Percentiles rank a stretch among this genome's conserved stretches.
Conservation (phyloP, 163 green algal species). For the Scenedesmus sp. region DNA sequence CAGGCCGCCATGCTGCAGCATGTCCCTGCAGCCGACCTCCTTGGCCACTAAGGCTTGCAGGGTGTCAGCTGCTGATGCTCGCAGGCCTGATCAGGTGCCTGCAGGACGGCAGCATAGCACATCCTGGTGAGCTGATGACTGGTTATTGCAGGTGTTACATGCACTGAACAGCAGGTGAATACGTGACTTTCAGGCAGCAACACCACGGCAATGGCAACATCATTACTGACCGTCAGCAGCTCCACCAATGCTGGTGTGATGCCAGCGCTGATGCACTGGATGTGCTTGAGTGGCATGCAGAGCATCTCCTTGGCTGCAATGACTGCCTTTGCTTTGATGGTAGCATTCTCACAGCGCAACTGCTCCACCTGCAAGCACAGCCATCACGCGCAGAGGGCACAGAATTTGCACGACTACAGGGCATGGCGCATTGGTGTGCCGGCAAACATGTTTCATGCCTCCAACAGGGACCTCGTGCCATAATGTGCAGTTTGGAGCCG, state of each 20-base stretch:
- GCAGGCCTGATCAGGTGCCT: slow-evolving; percentile 12
- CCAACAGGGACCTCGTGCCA: too few species aligned
- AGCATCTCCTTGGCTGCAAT: slow-evolving; percentile 65
- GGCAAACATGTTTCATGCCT: too few species aligned
- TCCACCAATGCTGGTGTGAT: slow-evolving; percentile 57
- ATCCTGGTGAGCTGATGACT: neutral
- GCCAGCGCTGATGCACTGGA: slow-evolving; percentile 70
- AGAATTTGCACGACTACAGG: neutral
- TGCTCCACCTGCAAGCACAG: slow-evolving; percentile 28
- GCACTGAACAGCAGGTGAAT: neutral
- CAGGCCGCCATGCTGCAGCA: slow-evolving; percentile 66
- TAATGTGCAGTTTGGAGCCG: too few species aligned
- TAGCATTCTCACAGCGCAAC: slow-evolving; percentile 49
- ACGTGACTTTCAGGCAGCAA: too few species aligned
- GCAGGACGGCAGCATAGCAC: neutral
- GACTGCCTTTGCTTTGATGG: slow-evolving; percentile 64
- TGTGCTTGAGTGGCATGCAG: slow-evolving; percentile 42
- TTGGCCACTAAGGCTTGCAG: slow-evolving; percentile 51
- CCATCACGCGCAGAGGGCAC: too few species aligned
- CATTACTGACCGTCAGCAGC: slow-evolving; percentile 53
- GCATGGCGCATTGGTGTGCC: too few species aligned
- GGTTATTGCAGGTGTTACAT: neutral
- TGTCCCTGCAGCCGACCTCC: slow-evolving; percentile 64
- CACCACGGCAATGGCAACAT: neutral
- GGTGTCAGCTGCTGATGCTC: slow-evolving; percentile 58